A percentile compares a stretch with the other conserved stretches of the same genome.
Conservation (phyloP, 495 filamentous ascomycete genomes). For the Lophiotrema nucula region DNA sequence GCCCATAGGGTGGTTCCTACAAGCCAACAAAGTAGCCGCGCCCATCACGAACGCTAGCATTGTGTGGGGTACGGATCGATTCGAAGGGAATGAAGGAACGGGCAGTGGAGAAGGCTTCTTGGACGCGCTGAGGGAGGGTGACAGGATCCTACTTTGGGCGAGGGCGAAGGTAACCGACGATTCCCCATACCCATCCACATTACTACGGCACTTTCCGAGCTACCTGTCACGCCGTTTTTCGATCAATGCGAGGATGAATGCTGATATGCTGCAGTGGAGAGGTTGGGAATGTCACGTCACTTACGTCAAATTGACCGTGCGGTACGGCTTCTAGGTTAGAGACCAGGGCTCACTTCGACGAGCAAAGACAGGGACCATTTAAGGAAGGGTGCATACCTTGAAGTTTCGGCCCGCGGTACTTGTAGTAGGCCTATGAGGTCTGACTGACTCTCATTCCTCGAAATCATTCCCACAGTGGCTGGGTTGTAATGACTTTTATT, state of each 20-base stretch:
- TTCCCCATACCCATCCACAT: too few relatives aligned
- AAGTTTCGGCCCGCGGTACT: too few relatives aligned
- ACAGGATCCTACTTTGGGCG: slow-evolving; percentile 3
- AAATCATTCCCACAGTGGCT: too few relatives aligned
- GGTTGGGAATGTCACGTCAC: not conserved
- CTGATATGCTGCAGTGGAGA: not conserved
- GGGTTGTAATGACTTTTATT: too few relatives aligned
- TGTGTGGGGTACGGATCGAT: not conserved
- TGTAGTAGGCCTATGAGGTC: too few relatives aligned
- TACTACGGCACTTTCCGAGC: too few relatives aligned
- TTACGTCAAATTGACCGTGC: slow-evolving; percentile 1
- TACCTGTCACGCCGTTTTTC: too few relatives aligned
- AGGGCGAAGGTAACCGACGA: slow-evolving; percentile 22
- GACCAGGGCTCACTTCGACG: too few relatives aligned
- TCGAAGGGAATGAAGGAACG: slow-evolving; percentile 9
- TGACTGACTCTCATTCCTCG: too few relatives aligned
- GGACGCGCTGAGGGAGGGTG: slow-evolving; percentile 1
- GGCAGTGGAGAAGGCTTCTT: slow-evolving; percentile 9
- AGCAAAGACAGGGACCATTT: too few relatives aligned
- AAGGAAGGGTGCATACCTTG: too few relatives aligned
- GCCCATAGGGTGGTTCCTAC: slow-evolving; percentile 8
- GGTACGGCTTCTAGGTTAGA: slow-evolving; percentile 5
- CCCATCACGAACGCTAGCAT: not conserved
- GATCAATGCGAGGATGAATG: too few relatives aligned
- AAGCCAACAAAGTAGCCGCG: slow-evolving; percentile 5